Conservation (phyloP, 2,329 filamentous ascomycete species). For the Cucurbitaria berberidis region DNA sequence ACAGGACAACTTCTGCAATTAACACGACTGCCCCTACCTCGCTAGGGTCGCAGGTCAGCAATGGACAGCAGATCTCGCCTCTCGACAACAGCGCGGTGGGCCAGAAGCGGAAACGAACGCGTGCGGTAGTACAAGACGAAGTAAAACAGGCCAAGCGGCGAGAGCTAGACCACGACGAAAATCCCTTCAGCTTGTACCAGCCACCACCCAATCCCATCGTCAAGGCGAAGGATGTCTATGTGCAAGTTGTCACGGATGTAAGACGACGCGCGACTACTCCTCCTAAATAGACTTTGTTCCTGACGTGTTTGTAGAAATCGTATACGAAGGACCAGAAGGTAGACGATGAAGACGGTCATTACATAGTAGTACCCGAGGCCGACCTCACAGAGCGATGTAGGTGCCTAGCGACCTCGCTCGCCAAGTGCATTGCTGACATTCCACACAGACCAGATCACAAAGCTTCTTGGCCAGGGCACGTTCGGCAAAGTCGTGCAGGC, state of each 20-base stretch:
- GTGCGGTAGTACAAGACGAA: constrained; percentile 81
- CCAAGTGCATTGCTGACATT: constrained; percentile 18
- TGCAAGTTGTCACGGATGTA: constrained; percentile 66
- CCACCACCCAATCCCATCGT: constrained; percentile 87
- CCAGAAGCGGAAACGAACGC: constrained; percentile 88
- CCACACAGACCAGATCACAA: constrained; percentile 78
- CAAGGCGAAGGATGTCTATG: constrained; percentile 74
- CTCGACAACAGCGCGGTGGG: constrained; percentile 70
- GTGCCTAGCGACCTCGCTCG: constrained; percentile 46
- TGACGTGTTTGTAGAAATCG: constrained; percentile 50
- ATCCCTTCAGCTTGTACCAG: constrained; percentile 78
- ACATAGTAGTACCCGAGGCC: constrained; percentile 87
- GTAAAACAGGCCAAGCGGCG: constrained; percentile 69
- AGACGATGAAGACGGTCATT: constrained; percentile 97
- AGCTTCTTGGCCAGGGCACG: constrained; percentile 92
- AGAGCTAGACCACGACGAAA: constrained; percentile 70
- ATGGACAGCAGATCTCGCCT: constrained; percentile 64
- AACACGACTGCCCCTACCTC: constrained; percentile 92
- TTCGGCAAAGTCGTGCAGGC: constrained; percentile 99
- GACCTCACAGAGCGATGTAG: constrained; percentile 88
- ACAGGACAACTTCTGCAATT: constrained; percentile 78
- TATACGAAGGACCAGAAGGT: constrained; percentile 70
- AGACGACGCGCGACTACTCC: constrained; percentile 39
- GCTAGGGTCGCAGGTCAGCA: constrained; percentile 69
- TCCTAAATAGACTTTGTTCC: constrained; percentile 15